Conservation (phyloP, 2,329 filamentous ascomycete species). For the Cadophora gregata region DNA sequence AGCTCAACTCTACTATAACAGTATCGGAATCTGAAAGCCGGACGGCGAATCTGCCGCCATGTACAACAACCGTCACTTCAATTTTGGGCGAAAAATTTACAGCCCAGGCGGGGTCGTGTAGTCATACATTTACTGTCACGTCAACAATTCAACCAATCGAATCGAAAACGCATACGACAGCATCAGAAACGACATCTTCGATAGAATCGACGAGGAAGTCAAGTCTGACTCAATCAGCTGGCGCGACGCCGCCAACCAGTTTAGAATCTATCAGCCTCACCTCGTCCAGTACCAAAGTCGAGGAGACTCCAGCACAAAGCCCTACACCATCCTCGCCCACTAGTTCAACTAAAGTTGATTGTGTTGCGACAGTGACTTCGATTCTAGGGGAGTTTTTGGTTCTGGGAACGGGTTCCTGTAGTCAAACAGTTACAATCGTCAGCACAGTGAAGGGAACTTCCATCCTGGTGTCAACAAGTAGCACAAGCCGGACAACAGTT, state of each 20-base stretch:
- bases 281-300: neutral
- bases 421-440: neutral
- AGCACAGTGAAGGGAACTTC: neutral
- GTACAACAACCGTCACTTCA: conserved; percentile 22
- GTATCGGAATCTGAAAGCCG: neutral
- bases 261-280: neutral
- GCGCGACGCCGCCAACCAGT: neutral
- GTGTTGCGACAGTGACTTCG: neutral
- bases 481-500: neutral
- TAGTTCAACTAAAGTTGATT: neutral
- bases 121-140: conserved; percentile 9
- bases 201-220: neutral
- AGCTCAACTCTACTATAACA: neutral
- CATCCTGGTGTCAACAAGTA: neutral
- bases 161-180: neutral
- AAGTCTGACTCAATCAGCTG: neutral
- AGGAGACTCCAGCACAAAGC: neutral
- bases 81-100: conserved; percentile 10
- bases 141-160: conserved; percentile 12
- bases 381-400: conserved; percentile 9
- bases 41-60: neutral
- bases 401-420: neutral
- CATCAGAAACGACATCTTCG: neutral
- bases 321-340: neutral
- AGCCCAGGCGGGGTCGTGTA: conserved; percentile 1